Conservation (phyloP, 1,139 yeast genomes). For the Lodderomyces metapsilosis region DNA sequence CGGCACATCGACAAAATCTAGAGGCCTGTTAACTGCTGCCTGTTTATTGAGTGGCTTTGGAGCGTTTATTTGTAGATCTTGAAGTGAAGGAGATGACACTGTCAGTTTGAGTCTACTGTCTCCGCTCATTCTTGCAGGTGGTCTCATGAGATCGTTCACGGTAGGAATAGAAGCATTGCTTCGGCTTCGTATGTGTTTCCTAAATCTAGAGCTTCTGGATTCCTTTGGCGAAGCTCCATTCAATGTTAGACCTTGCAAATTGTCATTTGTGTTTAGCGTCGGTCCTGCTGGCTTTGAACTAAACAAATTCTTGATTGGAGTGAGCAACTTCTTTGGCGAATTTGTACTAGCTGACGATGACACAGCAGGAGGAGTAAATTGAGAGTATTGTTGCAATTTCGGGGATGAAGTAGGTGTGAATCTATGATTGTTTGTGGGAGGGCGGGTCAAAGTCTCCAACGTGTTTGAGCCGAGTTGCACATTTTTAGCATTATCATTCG, state of each 20-base stretch:
- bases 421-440: slow-evolving; percentile 5
- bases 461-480: slow-evolving; percentile 3
- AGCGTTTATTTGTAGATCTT: not conserved
- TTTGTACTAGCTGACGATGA: slow-evolving; percentile 18
- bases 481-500: slow-evolving; percentile 4
- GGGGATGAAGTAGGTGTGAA: slow-evolving; percentile 26
- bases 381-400: slow-evolving; percentile 18
- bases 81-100: slow-evolving; percentile 8
- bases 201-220: slow-evolving; percentile 5
- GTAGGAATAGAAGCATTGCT: slow-evolving; percentile 5
- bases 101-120: slow-evolving; percentile 2
- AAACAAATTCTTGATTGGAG: slow-evolving; percentile 44
- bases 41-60: not conserved
- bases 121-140: slow-evolving; percentile 6
- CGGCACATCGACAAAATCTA: not conserved
- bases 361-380: slow-evolving; percentile 27
- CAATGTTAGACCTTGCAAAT: slow-evolving; percentile 4
- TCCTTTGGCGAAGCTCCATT: slow-evolving; percentile 10
- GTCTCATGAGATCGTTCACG: not conserved
- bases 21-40: not conserved
- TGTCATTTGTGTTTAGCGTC: slow-evolving; percentile 15
- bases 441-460: slow-evolving; percentile 6
- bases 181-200: slow-evolving; percentile 9
- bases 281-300: slow-evolving; percentile 17
- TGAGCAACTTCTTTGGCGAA: slow-evolving; percentile 43